A percentile compares a stretch with the other conserved stretches of the same genome.
phyloP scores from a whole-genome alignment of 1,139 yeast species.

The Nakaseomyces delphensis region DNA sequence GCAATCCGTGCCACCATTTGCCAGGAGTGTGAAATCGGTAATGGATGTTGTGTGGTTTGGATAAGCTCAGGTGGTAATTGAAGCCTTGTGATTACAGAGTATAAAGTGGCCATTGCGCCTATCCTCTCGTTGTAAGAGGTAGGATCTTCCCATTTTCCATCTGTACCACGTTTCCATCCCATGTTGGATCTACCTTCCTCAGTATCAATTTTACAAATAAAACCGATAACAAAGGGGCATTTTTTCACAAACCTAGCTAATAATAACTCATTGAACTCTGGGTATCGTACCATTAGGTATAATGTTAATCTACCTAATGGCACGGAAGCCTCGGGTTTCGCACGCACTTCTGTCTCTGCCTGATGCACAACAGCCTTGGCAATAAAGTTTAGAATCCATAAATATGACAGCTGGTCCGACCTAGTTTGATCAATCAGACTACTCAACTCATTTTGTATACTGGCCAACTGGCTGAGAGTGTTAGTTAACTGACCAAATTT shows the following conservation, averaged over 20 bases:
- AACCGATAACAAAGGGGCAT: slow-evolving; percentile 85
- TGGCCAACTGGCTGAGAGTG: slow-evolving; percentile 49
- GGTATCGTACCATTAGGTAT: slow-evolving; percentile 46
- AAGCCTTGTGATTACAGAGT: slow-evolving; percentile 58
- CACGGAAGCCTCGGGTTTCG: slow-evolving; percentile 65
- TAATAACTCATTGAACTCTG: slow-evolving; percentile 58
- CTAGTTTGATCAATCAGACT: slow-evolving; percentile 42
- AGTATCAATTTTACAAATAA: slow-evolving; percentile 60
- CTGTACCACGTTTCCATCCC: slow-evolving; percentile 74
- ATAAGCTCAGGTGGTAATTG: slow-evolving; percentile 25
- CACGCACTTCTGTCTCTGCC: slow-evolving; percentile 87
- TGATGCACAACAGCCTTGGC: slow-evolving; percentile 83
- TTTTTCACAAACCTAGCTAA: slow-evolving; percentile 81
- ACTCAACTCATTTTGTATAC: slow-evolving; percentile 45
- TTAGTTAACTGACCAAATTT: slow-evolving; percentile 86
- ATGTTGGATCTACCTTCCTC: slow-evolving; percentile 73
- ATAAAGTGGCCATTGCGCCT: slow-evolving; percentile 75
- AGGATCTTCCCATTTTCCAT: slow-evolving; percentile 68
- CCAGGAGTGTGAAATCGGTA: slow-evolving; percentile 56
- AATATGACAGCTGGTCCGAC: slow-evolving; percentile 42
- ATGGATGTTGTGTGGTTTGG: slow-evolving; percentile 38
- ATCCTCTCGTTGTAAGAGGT: slow-evolving; percentile 73
- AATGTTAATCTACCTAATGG: slow-evolving; percentile 68
- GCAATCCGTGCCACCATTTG: slow-evolving; percentile 57
- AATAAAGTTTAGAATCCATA: slow-evolving; percentile 71